Evolutionary conservation across 805 yeast species (phyloP).

Genomic region (Wickerhamiella brachini): DNA sequence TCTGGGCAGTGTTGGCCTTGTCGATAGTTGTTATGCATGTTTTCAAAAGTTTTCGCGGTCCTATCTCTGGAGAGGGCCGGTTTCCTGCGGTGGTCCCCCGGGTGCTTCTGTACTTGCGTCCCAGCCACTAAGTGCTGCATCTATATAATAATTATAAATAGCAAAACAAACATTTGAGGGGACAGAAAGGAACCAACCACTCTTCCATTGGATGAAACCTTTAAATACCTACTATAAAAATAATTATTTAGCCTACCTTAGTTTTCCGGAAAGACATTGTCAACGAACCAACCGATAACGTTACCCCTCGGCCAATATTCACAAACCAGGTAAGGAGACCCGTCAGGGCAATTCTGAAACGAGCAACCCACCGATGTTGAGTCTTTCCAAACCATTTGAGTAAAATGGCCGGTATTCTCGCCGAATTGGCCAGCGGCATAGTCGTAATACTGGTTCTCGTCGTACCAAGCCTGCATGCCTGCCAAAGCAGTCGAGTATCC

Average conservation of each 20-base stretch:
- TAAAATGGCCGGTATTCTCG: conserved; percentile 51
- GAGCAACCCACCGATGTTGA: conserved; percentile 59
- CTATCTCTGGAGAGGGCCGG: neutral
- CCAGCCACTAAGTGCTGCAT: neutral
- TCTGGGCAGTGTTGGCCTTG: neutral
- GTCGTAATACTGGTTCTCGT: conserved; percentile 38
- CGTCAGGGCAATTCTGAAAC: conserved; percentile 26
- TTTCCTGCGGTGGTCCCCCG: neutral
- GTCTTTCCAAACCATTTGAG: conserved; percentile 54
- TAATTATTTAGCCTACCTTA: neutral
- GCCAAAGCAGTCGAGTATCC: conserved; percentile 37
- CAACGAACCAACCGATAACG: conserved; percentile 25
- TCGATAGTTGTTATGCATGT: no score
- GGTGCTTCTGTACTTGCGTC: neutral
- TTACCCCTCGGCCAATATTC: conserved; percentile 59
- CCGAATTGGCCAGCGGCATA: conserved; percentile 32
- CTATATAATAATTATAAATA: neutral
- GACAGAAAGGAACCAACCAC: no score
- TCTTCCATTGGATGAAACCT: no score
- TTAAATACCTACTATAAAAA: neutral
- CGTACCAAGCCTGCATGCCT: conserved; percentile 58
- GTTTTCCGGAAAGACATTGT: conserved; percentile 5
- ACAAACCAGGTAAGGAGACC: conserved; percentile 45
- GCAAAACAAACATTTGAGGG: no score
- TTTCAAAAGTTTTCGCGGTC: neutral